These are phyloP conservation scores for Pyracantha coccinea DNA, from an alignment of 331 rosid genomes.

Conservation along the genomic window DNA sequence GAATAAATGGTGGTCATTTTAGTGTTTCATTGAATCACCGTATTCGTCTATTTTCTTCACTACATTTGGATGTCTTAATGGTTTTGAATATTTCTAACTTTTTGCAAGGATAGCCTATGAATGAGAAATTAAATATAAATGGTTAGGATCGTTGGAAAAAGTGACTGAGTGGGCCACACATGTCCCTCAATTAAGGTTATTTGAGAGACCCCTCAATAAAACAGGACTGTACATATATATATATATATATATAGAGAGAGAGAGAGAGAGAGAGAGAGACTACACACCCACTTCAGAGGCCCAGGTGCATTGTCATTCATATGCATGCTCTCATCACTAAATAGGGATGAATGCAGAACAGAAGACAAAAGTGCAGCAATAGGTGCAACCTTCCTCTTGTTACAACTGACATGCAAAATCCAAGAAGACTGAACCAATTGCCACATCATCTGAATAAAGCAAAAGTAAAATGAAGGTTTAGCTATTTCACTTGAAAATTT, in stretches of 20 bases:
- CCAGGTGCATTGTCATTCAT: slow-evolving; percentile 50
- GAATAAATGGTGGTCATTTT: too few species aligned
- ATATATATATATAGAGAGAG: not conserved
- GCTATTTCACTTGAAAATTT: not conserved
- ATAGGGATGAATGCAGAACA: slow-evolving; percentile 62
- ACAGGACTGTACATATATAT: not conserved
- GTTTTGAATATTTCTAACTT: too few species aligned
- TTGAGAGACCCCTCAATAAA: too few species aligned
- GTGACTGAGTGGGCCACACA: too few species aligned
- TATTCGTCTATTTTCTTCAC: too few species aligned
- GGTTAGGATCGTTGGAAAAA: too few species aligned
- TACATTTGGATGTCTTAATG: too few species aligned
- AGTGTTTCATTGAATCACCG: too few species aligned
- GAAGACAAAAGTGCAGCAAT: slow-evolving; percentile 94
- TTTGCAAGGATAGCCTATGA: too few species aligned
- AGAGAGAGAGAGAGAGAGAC: slow-evolving; percentile 24
- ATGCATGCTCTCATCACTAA: slow-evolving; percentile 79
- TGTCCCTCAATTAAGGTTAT: too few species aligned
- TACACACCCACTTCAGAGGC: slow-evolving; percentile 89
- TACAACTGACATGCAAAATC: slow-evolving; percentile 87
- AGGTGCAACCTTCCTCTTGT: slow-evolving; percentile 86
- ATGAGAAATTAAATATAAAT: too few species aligned
- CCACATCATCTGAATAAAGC: slow-evolving; percentile 69
- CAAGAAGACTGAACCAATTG: slow-evolving; percentile 86
- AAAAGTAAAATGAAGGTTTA: slow-evolving; percentile 13